Base-by-base conservation (phyloP, 2,329 filamentous ascomycete genomes). In the Fusarium goolgardi region DNA sequence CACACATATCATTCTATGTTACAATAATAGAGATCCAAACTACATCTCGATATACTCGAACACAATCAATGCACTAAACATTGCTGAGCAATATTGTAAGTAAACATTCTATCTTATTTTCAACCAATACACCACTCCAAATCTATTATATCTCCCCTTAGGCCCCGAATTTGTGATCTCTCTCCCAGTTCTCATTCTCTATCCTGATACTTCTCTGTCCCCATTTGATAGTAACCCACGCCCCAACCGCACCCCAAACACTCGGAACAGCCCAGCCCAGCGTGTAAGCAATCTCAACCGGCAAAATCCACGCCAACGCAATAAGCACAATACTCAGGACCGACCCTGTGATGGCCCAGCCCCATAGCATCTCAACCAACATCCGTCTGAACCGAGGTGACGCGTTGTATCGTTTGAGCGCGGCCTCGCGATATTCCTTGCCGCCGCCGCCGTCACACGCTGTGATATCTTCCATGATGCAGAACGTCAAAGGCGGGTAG, bases 381-480 rank as follows among this genome's bases (percentile, higher is more conserved):
- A 67, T 67, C n/a, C 50, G 49, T 6, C 65, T 21, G 10, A 67
- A 67, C 13, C 63, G 31, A 1, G 65, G 65, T 3, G 59, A 67
- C 15, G 63, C 63, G 7, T 64, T 67, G 11, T 59, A 67, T 5
- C 65, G 37, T 6, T 55, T 60, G 9, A 67, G 27, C 0, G 65
- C 65, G 6, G 65, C 63, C 13, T 67, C 45, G 2, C 65, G 59
- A 15, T 67, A 67, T n/a, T 29, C 45, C 9, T 59, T 67, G 0
- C 65, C 65, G 0, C 37, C 65, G 3, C 63, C 65, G 2, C 65
- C 65, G 10, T 67, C 65, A 2, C 65, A 67, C 3, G 53, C 63
- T 2, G 65, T 67, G 1, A 67, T 67, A 6, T 67, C 65, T 16
- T 67, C 65, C 65, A 67, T 67, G 11, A 67, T 67, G 0, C 37